These are phyloP conservation scores for Fusarium sp. DNA, from an alignment of 2,329 filamentous ascomycete species.

Conservation along the genomic window DNA sequence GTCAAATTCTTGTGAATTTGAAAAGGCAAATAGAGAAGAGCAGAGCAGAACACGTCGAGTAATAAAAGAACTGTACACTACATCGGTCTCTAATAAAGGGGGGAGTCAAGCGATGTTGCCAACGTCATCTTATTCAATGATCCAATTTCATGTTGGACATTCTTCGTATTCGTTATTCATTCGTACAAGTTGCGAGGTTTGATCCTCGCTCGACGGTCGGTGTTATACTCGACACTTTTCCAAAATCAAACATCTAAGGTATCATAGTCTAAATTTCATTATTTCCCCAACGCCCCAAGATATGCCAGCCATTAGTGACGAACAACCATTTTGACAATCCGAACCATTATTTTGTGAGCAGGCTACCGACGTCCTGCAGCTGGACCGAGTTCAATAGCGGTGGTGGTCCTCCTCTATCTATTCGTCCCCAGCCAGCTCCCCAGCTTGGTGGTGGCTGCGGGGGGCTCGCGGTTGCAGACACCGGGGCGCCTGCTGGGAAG, in stretches of 20 bases:
- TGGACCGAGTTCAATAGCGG: slow-evolving; percentile 45
- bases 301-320: slow-evolving; percentile 23
- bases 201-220: slow-evolving; percentile 20
- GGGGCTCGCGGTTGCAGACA: slow-evolving; percentile 16
- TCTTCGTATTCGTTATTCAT: slow-evolving; percentile 36
- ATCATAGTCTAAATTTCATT: slow-evolving; percentile 47
- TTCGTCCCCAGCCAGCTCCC: slow-evolving; percentile 49
- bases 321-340: slow-evolving; percentile 11
- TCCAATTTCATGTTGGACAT: slow-evolving; percentile 12
- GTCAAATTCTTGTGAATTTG: neutral
- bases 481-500: slow-evolving; percentile 34
- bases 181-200: slow-evolving; percentile 32
- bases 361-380: slow-evolving; percentile 51
- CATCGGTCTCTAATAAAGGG: neutral
- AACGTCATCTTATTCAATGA: neutral
- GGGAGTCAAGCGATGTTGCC: neutral
- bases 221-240: slow-evolving; percentile 30
- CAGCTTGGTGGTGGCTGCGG: slow-evolving; percentile 44
- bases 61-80: neutral
- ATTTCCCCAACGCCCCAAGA: slow-evolving; percentile 42
- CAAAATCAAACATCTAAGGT: slow-evolving; percentile 46
- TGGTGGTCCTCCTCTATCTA: slow-evolving; percentile 46
- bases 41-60: neutral
- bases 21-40: neutral
- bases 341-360: slow-evolving; percentile 39